Percentiles rank a stretch among this genome's conserved stretches.
phyloP scores from a whole-genome alignment of 495 filamentous ascomycete species.

The Niebla homalea region DNA sequence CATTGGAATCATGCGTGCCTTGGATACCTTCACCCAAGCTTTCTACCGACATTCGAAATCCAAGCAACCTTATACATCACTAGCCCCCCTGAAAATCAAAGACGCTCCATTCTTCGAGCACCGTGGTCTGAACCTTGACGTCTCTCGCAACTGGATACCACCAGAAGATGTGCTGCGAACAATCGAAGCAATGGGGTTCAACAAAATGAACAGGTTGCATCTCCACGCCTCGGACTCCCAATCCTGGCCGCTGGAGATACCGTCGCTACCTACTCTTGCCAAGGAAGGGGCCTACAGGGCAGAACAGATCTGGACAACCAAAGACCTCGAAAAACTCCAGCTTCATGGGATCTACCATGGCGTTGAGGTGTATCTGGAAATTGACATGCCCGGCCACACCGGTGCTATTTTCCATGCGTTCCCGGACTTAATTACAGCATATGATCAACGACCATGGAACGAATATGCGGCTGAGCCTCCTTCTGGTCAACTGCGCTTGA shows the following conservation, averaged over 20 bases:
- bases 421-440: slow-evolving; percentile 60
- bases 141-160: slow-evolving; percentile 51
- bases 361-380: slow-evolving; percentile 60
- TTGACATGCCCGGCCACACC: slow-evolving; percentile 72
- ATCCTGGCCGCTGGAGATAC: slow-evolving; percentile 70
- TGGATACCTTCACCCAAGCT: slow-evolving; percentile 60
- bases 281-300: slow-evolving; percentile 52
- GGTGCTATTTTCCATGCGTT: slow-evolving; percentile 45
- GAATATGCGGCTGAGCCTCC: slow-evolving; percentile 60
- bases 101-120: slow-evolving; percentile 57
- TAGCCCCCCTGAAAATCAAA: slow-evolving; percentile 50
- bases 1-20: slow-evolving; percentile 48
- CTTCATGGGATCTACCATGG: slow-evolving; percentile 51
- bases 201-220: slow-evolving; percentile 69
- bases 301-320: slow-evolving; percentile 46
- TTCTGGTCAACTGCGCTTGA: slow-evolving; percentile 60
- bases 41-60: slow-evolving; percentile 51
- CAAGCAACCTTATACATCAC: slow-evolving; percentile 45
- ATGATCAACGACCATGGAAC: slow-evolving; percentile 45
- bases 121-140: slow-evolving; percentile 61
- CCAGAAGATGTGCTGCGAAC: slow-evolving; percentile 49
- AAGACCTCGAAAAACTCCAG: slow-evolving; percentile 47
- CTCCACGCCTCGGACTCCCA: slow-evolving; percentile 69
- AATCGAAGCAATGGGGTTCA: slow-evolving; percentile 58
- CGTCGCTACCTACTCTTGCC: slow-evolving; percentile 52